Base-by-base conservation (phyloP, 2,329 filamentous ascomycete genomes). In the Stachybotrys echinatus region DNA sequence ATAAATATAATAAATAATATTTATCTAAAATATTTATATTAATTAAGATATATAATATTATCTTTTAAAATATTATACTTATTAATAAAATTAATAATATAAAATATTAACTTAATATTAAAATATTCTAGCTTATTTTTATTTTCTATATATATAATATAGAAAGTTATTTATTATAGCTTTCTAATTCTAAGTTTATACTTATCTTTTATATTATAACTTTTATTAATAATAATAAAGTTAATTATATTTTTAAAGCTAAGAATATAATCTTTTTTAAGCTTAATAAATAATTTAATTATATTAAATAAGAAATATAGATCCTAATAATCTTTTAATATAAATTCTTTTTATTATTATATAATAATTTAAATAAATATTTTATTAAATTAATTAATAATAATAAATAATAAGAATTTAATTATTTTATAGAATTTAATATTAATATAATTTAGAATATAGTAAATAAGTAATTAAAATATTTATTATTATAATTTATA, bases 131-230 rank as follows among this genome's bases (percentile, higher is more conserved):
- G 75, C 5, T 75, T 74, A 4, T 75, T 69, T 56, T 80, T 81
- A 61, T 89, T 89, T 27, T 75, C 67, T 10, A 89, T 69, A 62
- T 88, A 92, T 2, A 81, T 88, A 18, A 92, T 70, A 60, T 85
- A 81, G 59, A 91, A 92, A 48, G 85, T 80, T 1, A 86, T 92
- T 83, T 84, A 92, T 44, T 75, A 74, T 43, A 85, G 60, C n/a
- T 73, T 71, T 12, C 70, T 71, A 4, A 81, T 59, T 14, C 70
- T 64, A 27, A 78, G 72, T 19, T 74, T 70, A 40, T 73, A 71
- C 5, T 82, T 84, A 52, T 81, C 76, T 48, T 74, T 73, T 3
- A 83, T 69, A 54, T 88, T 79, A 56, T 85, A 88, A 22, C 79
- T 79, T 10, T 79, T 88, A 1, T 86, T 88, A n/a, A 92, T 69